Evolutionary conservation across 1,284 basidiomycete genomes (phyloP).

Genomic region (Trametes versicolor): DNA sequence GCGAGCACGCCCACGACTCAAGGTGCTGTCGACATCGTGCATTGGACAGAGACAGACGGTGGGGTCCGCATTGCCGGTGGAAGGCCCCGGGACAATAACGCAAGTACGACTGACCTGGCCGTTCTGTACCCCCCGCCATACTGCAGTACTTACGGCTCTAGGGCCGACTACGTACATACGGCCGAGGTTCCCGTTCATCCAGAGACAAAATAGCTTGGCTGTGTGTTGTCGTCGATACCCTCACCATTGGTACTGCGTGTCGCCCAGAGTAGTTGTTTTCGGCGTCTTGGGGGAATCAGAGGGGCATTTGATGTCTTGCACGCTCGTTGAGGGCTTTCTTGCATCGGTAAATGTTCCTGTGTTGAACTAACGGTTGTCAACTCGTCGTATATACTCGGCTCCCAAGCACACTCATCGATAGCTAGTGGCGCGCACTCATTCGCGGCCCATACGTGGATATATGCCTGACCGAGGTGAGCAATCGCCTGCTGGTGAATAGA

Average conservation of each 20-base stretch:
- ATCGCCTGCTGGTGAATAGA: no score
- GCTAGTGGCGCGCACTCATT: neutral
- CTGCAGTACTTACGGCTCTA: neutral
- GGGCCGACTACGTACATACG: neutral
- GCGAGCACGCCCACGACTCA: neutral
- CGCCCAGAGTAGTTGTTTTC: no score
- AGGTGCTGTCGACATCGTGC: neutral
- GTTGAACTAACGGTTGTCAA: no score
- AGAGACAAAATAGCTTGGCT: neutral
- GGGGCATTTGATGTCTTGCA: no score
- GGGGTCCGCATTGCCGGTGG: conserved; percentile 4
- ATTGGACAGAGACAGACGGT: neutral
- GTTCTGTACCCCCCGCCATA: neutral
- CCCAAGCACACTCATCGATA: no score
- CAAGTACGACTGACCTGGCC: no score
- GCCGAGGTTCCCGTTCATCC: neutral
- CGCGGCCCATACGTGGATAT: no score
- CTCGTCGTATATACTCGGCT: no score
- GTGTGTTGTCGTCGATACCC: neutral
- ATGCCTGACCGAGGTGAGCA: no score
- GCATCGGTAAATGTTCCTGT: no score
- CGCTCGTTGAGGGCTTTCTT: no score
- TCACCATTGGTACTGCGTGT: neutral
- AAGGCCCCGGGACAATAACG: neutral
- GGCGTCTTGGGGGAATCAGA: no score